Conservation (phyloP, 176 grass and related monocot genomes). For the Musa troglodytarum region DNA sequence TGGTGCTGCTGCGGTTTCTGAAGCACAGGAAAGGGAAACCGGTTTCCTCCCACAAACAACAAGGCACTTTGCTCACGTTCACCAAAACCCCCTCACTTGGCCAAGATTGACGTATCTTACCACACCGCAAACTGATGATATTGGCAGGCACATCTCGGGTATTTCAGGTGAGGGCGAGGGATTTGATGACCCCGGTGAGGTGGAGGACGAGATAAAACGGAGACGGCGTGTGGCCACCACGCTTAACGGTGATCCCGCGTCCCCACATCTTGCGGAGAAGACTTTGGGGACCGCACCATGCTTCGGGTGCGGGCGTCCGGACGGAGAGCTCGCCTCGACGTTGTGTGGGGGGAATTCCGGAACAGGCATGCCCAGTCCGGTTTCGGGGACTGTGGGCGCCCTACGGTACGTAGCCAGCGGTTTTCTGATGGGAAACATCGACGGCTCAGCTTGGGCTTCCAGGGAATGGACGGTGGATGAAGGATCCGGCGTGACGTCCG, state of each 20-base stretch:
- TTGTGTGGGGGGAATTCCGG: not conserved
- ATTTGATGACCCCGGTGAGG: not conserved
- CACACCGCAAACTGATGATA: not conserved
- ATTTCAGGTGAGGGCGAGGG: not conserved
- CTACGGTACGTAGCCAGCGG: not conserved
- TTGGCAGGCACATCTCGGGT: not conserved
- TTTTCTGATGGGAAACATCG: not conserved
- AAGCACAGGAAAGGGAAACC: no score
- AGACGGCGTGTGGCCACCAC: conserved; percentile 1
- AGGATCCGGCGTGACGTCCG: no score
- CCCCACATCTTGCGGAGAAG: not conserved
- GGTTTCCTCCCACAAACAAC: no score
- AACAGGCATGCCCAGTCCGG: not conserved
- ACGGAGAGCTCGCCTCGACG: not conserved
- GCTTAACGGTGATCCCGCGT: not conserved
- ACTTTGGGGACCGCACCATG: not conserved
- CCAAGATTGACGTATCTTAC: not conserved
- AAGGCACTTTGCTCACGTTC: no score
- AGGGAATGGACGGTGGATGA: no score
- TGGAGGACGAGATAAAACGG: not conserved
- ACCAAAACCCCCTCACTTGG: not conserved
- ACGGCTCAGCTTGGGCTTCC: no score
- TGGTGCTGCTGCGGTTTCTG: no score
- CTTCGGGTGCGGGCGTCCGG: not conserved
- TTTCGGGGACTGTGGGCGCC: not conserved